Conservation (phyloP, 371 early-diverging fungal genomes). For the Rhizopus sp. region DNA sequence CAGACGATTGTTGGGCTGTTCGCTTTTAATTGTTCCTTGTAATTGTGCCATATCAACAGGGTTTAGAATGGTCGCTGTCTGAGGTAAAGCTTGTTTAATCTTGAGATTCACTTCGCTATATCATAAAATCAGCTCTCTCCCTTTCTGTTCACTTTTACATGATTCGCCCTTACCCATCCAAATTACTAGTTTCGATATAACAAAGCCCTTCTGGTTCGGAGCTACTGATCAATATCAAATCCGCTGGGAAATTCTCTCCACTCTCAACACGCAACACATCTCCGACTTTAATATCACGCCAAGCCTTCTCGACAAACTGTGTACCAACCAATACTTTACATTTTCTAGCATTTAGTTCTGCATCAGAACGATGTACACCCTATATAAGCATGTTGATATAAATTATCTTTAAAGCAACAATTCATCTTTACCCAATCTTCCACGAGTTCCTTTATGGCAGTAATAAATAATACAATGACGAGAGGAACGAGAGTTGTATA, state of each 20-base stretch:
- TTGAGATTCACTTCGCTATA: conserved; percentile 86
- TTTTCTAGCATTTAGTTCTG: conserved; percentile 73
- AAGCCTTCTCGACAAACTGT: conserved; percentile 67
- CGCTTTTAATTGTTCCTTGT: conserved; percentile 61
- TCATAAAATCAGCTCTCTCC: not conserved
- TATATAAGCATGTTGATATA: conserved; percentile 21
- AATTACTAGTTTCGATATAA: conserved; percentile 94
- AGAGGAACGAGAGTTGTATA: conserved; percentile 94
- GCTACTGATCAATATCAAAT: conserved; percentile 84
- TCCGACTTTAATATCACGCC: conserved; percentile 87
- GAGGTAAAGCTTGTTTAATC: conserved; percentile 75
- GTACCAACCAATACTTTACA: conserved; percentile 66
- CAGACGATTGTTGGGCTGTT: conserved; percentile 78
- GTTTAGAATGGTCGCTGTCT: conserved; percentile 64
- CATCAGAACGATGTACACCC: conserved; percentile 83
- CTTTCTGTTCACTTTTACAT: not conserved
- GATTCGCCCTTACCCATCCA: conserved; percentile 42
- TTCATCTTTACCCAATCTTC: conserved; percentile 82
- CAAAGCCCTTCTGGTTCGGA: conserved; percentile 86
- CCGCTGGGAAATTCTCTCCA: conserved; percentile 92
- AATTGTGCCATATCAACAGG: conserved; percentile 55
- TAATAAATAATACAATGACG: conserved; percentile 84
- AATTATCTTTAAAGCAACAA: not conserved
- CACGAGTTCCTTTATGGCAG: conserved; percentile 95
- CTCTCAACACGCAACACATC: conserved; percentile 89